These are phyloP conservation scores for Raffaelea arxii DNA, from an alignment of 2,329 filamentous ascomycete genomes.

Conservation along the genomic window DNA sequence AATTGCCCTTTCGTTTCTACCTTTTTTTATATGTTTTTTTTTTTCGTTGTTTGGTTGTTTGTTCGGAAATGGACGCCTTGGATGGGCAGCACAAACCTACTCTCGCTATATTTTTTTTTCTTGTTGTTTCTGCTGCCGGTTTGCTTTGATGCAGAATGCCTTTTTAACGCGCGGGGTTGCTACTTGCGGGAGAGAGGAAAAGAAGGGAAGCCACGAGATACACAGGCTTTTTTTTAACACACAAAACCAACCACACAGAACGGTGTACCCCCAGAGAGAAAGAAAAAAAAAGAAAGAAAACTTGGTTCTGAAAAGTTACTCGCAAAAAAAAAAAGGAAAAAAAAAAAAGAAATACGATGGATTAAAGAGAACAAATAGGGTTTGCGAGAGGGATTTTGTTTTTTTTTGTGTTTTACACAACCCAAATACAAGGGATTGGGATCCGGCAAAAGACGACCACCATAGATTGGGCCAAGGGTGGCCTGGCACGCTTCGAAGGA, in stretches of 20 bases:
- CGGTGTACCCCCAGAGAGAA: no score
- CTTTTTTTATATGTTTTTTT: not conserved
- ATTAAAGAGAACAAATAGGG: not conserved
- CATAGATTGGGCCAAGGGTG: no score
- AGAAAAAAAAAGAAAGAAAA: not conserved
- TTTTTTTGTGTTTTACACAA: no score
- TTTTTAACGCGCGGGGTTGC: not conserved
- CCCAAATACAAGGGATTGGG: not conserved
- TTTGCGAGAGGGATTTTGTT: no score
- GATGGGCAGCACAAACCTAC: not conserved
- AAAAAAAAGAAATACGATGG: not conserved
- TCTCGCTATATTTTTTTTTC: slow-evolving; percentile 1
- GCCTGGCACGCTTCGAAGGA: not conserved
- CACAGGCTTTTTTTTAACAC: no score
- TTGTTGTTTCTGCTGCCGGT: not conserved
- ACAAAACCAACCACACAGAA: no score
- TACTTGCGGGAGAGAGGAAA: not conserved
- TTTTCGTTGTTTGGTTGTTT: not conserved
- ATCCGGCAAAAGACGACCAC: not conserved
- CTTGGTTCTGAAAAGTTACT: not conserved
- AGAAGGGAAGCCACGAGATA: not conserved
- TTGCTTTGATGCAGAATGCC: not conserved
- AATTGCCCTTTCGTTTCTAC: not conserved
- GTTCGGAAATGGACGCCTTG: not conserved
- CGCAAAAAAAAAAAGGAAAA: not conserved